Evolutionary conservation across 2,329 filamentous ascomycete genomes (phyloP), one percentile per base, ranked within the genome.

Genomic region (Clarireedia sp.): DNA sequence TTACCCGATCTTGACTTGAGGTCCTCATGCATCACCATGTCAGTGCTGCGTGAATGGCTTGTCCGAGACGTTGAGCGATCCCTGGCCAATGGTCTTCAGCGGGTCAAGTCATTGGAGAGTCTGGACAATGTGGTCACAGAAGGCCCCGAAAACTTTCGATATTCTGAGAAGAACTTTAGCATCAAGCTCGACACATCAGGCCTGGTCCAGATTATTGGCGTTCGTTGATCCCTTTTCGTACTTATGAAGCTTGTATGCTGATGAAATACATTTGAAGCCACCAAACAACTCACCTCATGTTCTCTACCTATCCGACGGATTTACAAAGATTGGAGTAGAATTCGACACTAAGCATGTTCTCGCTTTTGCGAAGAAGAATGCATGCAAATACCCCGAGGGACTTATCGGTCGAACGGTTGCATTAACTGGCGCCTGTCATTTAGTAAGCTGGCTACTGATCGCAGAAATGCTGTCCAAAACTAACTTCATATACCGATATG

Each of bases 361-460:
- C 29, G 9, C 9, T 12, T 48, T 48, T 54, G n/a, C 48, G 33
- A 36, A 48, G 19, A 54, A 48, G 33, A 38, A 54, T 9, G 48
- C 37, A 54, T n/a, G 33, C n/a, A 19, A 36, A n/a, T 33, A 33
- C 12, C 21, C 47, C 7, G 33, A 14, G 9, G 33, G 33, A 23
- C 36, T 54, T 33, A 21, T 33, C 7, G 44, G 51, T 26, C 29
- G 29, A 33, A 33, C 29, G 12, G 29, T 33, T 33, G 29, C 29
- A 33, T 33, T 33, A 29, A 41, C 29, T 43, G 47, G 33, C 47
- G 54, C 26, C 37, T 55, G 45, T 29, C 29, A 54, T 48, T 10
- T 33, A 33, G 29, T 33, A 33, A 33, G 29, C 29, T 12, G 29
- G 29, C 29, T 12, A 14, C n/a, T 12, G 29, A 33, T 33, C 29